Evolutionary conservation across 2,329 filamentous ascomycete species (phyloP), one percentile per base, ranked within the genome.

Genomic region (Alternaria ethzedia): DNA sequence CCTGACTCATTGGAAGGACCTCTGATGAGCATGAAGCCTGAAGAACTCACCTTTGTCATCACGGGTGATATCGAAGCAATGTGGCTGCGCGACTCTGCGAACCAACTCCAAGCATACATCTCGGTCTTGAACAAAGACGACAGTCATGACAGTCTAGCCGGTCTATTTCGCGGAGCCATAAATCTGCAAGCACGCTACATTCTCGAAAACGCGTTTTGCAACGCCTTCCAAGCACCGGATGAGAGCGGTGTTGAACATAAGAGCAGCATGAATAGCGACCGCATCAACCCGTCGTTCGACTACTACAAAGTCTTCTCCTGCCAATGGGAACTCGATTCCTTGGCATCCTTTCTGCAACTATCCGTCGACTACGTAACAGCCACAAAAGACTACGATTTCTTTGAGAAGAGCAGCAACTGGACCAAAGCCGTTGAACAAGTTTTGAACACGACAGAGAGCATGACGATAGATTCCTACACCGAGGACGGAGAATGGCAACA

Each of bases 111-210:
- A 70, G 89, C 89, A 15, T 90, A 92, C 70, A 82, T 87, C 47
- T 83, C 86, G 5, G 77, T 91, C 5, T 80, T 92, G 17, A 83
- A 82, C 55, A 78, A 84, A 2, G 84, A 85, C 17, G 72, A 62
- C 3, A 79, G 4, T 79, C 81, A 6, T 75, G 79, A 45, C 79
- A 88, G 75, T 1, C 81, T 93, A 8, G 89, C 90, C 17, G 86
- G 86, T 9, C 80, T 93, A 0, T 91, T 89, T 79, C 86, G 90
- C 7, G 90, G 90, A 1, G 86, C 90, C 2, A 90, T 93, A 76
- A 92, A 92, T 74, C 83, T 91, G 4, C 90, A 93, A 76, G 84
- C 89, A 17, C 84, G 90, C 23, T 92, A 91, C 74, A 86, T 93
- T 54, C 82, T 87, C 51, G 84, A 86, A 51, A 86, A 85, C 25